A percentile compares a stretch with the other conserved stretches of the same genome.
phyloP scores from a whole-genome alignment of 208 protist species.

The Leptomonas seymouri region DNA sequence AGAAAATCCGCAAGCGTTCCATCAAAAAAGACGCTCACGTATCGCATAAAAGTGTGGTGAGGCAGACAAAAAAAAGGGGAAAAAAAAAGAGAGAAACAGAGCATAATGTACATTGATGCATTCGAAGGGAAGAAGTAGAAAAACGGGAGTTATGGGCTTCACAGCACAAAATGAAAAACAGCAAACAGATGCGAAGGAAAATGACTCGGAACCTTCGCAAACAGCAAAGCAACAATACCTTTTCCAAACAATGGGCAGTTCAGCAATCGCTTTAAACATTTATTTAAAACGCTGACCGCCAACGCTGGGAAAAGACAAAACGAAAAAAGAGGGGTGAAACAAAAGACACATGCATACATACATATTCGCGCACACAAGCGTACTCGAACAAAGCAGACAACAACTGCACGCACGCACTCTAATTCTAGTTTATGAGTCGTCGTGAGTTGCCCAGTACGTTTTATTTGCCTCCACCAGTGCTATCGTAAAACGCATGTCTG shows the following conservation, averaged over 20 bases:
- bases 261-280: too few species aligned
- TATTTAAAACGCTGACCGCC: background rate
- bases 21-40: background rate
- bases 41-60: background rate
- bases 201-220: too few species aligned
- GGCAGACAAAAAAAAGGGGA: constrained; percentile 9
- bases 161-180: too few species aligned
- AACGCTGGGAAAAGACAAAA: background rate
- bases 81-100: constrained; percentile 8
- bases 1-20: too few species aligned
- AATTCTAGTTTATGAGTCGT: constrained; percentile 40
- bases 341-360: background rate
- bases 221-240: background rate
- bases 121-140: too few species aligned
- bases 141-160: too few species aligned
- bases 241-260: too few species aligned
- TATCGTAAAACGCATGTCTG: constrained; percentile 83
- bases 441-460: constrained; percentile 76
- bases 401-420: too few species aligned
- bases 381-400: too few species aligned
- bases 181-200: too few species aligned
- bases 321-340: constrained; percentile 14
- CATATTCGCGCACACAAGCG: background rate
- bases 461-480: constrained; percentile 81
- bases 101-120: too few species aligned